Base-by-base conservation (phyloP, 2,329 filamentous ascomycete species). In the Cephalotrichum gorgonifer region DNA sequence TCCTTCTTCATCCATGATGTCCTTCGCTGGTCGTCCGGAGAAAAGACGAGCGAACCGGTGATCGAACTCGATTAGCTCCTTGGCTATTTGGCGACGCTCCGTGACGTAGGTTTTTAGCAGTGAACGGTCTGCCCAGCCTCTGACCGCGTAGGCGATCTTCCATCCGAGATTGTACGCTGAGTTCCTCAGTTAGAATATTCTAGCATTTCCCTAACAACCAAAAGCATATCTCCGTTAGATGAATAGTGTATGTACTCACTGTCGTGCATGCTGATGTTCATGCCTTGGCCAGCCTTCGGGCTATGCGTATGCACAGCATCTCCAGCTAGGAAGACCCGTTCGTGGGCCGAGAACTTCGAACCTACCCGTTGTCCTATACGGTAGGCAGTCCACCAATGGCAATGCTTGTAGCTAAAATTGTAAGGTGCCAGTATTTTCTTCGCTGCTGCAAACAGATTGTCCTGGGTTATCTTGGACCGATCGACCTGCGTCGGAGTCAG, bases 301-400 rank as follows among this genome's bases (percentile, higher is more conserved):
- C 54, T 56, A 54, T 76, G 73, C 1, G 73, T 77, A 55, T 74
- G 71, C 1, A 78, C 76, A 2, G 80, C 83, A 61, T 86, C 84
- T 2, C 84, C 85, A 0, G 82, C 80, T 4, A 88, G 69, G 59
- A 89, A 88, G 9, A 89, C 71, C 4, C 81, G 72, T 23, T 75
- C 71, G 12, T 68, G 63, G 6, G 69, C 69, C 38, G 72, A 74
- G 60, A 83, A 85, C 39, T 71, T 67, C 1, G 70, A 72, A 4
- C 75, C 78, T 0, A 85, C 74, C 6, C 83, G 70, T 57, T 86
- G 82, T 0, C 81, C 81, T 43, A 86, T 83, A 52, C 85, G 75
- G 55, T 84, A 85, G 84, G 79, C 83, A 83, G 56, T 83, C 76
- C 51, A 77, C 79, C 81, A 86, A 55, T 83, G 76, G 50, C 79